phyloP scores from a whole-genome alignment of 495 filamentous ascomycete genomes.

The Mycothermus thermophilus region DNA sequence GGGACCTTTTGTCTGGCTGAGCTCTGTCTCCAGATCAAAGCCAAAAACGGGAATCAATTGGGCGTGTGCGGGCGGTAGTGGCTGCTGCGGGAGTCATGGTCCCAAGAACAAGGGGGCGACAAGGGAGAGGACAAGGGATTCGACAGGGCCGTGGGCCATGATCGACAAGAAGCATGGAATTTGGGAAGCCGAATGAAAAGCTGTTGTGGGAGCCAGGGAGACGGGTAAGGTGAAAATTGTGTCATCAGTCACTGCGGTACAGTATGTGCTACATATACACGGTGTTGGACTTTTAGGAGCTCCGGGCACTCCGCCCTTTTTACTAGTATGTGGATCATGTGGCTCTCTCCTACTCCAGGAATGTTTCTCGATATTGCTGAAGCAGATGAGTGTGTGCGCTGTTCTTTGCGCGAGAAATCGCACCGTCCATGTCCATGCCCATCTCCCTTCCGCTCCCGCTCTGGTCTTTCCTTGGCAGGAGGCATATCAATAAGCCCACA shows the following conservation, averaged over 20 bases:
- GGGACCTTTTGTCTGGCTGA: slow-evolving; percentile 15
- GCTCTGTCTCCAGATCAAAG: slow-evolving; percentile 18
- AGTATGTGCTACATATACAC: background rate
- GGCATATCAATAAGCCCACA: background rate
- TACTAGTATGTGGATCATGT: no score
- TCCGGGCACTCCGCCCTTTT: no score
- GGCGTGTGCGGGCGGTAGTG: slow-evolving; percentile 11
- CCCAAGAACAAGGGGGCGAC: slow-evolving; percentile 5
- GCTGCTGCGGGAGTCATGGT: slow-evolving; percentile 14
- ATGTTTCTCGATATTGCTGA: background rate
- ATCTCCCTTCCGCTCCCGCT: no score
- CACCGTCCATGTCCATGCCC: no score
- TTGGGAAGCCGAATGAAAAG: no score
- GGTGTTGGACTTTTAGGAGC: no score
- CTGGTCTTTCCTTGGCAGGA: slow-evolving; percentile 1
- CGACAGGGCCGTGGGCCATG: no score
- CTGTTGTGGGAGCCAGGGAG: no score
- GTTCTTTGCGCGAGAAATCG: no score
- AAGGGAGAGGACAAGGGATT: slow-evolving; percentile 1
- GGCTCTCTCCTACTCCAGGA: background rate
- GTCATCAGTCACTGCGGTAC: no score
- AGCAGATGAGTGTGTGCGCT: background rate
- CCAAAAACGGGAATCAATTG: slow-evolving; percentile 20
- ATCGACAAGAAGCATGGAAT: no score
- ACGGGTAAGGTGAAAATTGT: slow-evolving; percentile 6